Conservation (phyloP, 495 filamentous ascomycete genomes). For the Chaetomium tenue region DNA sequence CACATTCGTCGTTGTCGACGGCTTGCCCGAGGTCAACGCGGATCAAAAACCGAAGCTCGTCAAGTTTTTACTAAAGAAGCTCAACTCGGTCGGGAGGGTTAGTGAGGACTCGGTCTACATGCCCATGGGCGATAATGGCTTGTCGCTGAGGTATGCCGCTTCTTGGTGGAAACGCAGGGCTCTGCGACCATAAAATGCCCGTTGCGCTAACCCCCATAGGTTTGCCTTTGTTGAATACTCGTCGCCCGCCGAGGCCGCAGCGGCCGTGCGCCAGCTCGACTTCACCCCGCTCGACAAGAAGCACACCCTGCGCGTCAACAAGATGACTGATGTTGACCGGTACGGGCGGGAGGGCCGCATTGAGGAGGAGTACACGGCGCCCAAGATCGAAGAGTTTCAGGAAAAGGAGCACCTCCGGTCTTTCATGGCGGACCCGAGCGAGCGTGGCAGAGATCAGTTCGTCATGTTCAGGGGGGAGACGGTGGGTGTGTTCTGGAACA, state of each 20-base stretch:
- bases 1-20: slow-evolving; percentile 92
- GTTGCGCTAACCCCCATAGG: slow-evolving; percentile 43
- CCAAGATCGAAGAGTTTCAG: slow-evolving; percentile 72
- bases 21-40: slow-evolving; percentile 79
- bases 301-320: slow-evolving; percentile 93
- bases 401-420: slow-evolving; percentile 94
- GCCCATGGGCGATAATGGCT: slow-evolving; percentile 79
- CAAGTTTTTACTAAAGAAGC: slow-evolving; percentile 90
- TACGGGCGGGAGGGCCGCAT: slow-evolving; percentile 92
- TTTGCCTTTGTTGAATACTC: slow-evolving; percentile 96
- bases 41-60: slow-evolving; percentile 85
- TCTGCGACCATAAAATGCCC: background rate
- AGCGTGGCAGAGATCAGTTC: slow-evolving; percentile 89
- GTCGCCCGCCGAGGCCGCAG: slow-evolving; percentile 83
- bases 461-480: slow-evolving; percentile 85
- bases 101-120: slow-evolving; percentile 87
- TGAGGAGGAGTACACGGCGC: slow-evolving; percentile 81
- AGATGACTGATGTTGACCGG: slow-evolving; percentile 94
- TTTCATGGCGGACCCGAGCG: slow-evolving; percentile 82
- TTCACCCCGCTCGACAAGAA: slow-evolving; percentile 85
- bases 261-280: slow-evolving; percentile 82
- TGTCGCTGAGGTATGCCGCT: slow-evolving; percentile 70
- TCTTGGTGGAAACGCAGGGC: background rate
- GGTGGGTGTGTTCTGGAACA: slow-evolving; percentile 97
- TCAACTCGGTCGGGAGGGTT: slow-evolving; percentile 77